A percentile compares a stretch with the other conserved stretches of the same genome.
phyloP scores from a whole-genome alignment of 306 rosid genomes.

The Cotoneaster glaucophyllus region DNA sequence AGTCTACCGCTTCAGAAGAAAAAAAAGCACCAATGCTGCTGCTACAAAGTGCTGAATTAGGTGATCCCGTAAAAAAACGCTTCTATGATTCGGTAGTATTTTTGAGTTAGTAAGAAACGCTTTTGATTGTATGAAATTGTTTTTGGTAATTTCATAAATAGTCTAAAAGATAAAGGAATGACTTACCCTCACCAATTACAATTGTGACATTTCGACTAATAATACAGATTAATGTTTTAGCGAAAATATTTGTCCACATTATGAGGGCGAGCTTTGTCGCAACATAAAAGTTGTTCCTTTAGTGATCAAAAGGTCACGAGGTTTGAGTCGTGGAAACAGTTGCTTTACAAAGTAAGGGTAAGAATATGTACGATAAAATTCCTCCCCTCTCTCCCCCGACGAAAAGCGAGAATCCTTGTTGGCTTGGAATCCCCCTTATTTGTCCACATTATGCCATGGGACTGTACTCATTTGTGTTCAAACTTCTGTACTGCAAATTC shows the following conservation, averaged over 20 bases:
- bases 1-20: conserved; percentile 17
- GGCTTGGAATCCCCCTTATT: not conserved
- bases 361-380: accelerated
- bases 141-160: too few relatives aligned
- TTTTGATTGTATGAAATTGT: not conserved
- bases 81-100: not conserved
- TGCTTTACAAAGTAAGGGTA: accelerated
- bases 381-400: too few relatives aligned
- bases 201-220: not conserved
- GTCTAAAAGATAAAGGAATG: too few relatives aligned
- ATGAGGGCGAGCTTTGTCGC: too few relatives aligned
- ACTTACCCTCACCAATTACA: too few relatives aligned
- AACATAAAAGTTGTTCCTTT: too few relatives aligned
- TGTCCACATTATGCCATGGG: not conserved
- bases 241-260: not conserved
- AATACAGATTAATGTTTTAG: not conserved
- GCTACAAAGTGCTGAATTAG: not conserved
- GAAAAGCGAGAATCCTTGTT: too few relatives aligned
- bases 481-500: not conserved
- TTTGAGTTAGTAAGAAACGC: not conserved
- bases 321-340: too few relatives aligned
- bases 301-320: accelerated
- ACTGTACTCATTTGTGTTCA: not conserved
- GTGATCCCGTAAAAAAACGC: not conserved
- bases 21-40: not conserved